Evolutionary conservation across 345 rosid genomes (phyloP).

Genomic region (Noccaea bulbosa): DNA sequence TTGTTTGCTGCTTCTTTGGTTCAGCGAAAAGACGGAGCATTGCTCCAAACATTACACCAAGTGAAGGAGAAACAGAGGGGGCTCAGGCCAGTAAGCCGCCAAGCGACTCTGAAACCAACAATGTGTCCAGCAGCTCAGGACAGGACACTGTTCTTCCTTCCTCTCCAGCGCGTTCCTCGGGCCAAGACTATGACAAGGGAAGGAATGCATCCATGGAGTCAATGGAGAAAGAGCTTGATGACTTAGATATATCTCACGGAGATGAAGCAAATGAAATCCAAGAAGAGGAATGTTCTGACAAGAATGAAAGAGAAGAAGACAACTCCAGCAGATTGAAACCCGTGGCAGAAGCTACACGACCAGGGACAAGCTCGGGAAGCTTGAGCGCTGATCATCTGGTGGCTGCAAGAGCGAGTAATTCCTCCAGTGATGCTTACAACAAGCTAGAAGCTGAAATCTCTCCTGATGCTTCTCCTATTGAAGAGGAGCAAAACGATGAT

Average conservation of each 20-base stretch:
- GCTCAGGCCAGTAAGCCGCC: slow-evolving; percentile 29
- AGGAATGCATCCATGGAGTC: slow-evolving; percentile 30
- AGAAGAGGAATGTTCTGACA: slow-evolving; percentile 25
- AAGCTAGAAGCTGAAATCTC: slow-evolving; percentile 28
- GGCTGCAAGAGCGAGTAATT: slow-evolving; percentile 27
- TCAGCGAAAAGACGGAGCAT: slow-evolving; percentile 59
- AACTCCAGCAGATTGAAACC: slow-evolving; percentile 18
- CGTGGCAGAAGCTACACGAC: slow-evolving; percentile 11
- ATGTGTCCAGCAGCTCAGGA: slow-evolving; percentile 42
- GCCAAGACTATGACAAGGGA: slow-evolving; percentile 33
- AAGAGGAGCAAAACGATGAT: slow-evolving; percentile 18
- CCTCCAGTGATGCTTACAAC: slow-evolving; percentile 17
- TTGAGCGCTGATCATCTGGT: slow-evolving; percentile 26
- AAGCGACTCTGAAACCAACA: slow-evolving; percentile 41
- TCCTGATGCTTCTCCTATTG: slow-evolving; percentile 32
- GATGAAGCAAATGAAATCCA: slow-evolving; percentile 38
- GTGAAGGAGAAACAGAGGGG: slow-evolving; percentile 41
- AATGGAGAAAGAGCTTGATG: slow-evolving; percentile 37
- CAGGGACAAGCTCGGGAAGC: slow-evolving; percentile 23
- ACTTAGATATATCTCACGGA: slow-evolving; percentile 30
- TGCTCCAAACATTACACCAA: slow-evolving; percentile 42
- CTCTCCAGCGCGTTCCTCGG: slow-evolving; percentile 38
- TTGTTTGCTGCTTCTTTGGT: slow-evolving; percentile 37
- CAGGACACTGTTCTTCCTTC: slow-evolving; percentile 40
- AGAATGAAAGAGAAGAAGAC: slow-evolving; percentile 38